Percentiles rank a stretch among this genome's conserved stretches.
These are phyloP conservation scores for Staphylotrichum longicolle DNA, from an alignment of 495 filamentous ascomycete species.

Conservation along the genomic window DNA sequence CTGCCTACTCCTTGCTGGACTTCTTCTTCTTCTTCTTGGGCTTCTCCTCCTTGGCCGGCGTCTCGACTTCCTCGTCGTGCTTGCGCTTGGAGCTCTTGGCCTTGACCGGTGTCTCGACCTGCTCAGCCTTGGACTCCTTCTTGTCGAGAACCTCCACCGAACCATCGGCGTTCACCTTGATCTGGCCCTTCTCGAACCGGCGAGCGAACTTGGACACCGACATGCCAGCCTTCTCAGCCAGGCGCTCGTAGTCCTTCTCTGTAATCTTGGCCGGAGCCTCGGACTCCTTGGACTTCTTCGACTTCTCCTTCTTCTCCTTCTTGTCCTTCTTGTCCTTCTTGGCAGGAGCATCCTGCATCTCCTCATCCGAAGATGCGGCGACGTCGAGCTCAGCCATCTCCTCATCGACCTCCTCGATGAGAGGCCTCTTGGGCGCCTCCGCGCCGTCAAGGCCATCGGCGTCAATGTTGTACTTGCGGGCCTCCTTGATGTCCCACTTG, in stretches of 20 bases:
- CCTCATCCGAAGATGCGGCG: constrained; percentile 32
- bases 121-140: constrained; percentile 62
- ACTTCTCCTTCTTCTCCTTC: constrained; percentile 17
- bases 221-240: constrained; percentile 60
- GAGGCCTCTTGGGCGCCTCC: constrained; percentile 62
- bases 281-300: constrained; percentile 32
- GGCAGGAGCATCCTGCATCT: constrained; percentile 25
- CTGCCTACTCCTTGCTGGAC: constrained; percentile 39
- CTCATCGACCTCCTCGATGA: constrained; percentile 54
- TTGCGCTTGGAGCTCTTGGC: constrained; percentile 47
- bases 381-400: constrained; percentile 54
- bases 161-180: constrained; percentile 56
- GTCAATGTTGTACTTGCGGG: constrained; percentile 93
- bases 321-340: constrained; percentile 31
- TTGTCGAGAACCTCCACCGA: constrained; percentile 60
- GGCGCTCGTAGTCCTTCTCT: constrained; percentile 49
- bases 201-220: constrained; percentile 64
- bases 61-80: constrained; percentile 32
- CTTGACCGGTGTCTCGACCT: constrained; percentile 42
- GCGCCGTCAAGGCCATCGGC: constrained; percentile 76
- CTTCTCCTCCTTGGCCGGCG: constrained; percentile 40
- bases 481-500: constrained; percentile 91
- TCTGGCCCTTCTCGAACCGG: constrained; percentile 63
- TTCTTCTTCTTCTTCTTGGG: constrained; percentile 51
- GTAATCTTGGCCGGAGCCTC: constrained; percentile 45